These are phyloP conservation scores for Leccinellum rugosiceps DNA, from an alignment of 768 basidiomycete species.

Conservation along the genomic window DNA sequence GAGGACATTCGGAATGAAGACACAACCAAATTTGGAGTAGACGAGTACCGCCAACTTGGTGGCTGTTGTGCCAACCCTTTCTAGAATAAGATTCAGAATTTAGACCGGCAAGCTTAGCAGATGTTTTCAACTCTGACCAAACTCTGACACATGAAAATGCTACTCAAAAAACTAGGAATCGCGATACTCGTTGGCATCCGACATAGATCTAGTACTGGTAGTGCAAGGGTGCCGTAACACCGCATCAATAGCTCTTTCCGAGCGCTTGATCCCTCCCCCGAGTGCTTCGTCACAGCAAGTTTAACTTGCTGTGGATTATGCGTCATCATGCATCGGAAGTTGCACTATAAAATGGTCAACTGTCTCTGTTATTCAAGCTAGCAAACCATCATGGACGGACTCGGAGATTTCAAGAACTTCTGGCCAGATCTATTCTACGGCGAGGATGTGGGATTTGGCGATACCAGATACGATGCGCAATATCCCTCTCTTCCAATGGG, in stretches of 20 bases:
- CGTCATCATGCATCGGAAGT: not conserved
- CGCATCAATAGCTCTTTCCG: not conserved
- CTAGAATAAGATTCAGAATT: too few relatives aligned
- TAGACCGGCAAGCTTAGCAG: too few relatives aligned
- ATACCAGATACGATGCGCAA: not conserved
- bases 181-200: conserved; percentile 18
- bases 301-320: conserved; percentile 19
- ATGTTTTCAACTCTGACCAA: too few relatives aligned
- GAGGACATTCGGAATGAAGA: conserved; percentile 43
- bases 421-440: too few relatives aligned
- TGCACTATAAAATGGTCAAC: conserved; percentile 10
- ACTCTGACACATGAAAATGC: too few relatives aligned
- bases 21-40: conserved; percentile 15
- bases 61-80: too few relatives aligned
- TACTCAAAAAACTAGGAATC: conserved; percentile 8
- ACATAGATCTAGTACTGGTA: not conserved
- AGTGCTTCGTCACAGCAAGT: too few relatives aligned
- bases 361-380: not conserved
- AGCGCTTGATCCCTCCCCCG: too few relatives aligned
- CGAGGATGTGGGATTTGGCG: not conserved
- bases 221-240: conserved; percentile 4
- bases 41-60: too few relatives aligned
- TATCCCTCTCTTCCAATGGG: not conserved
- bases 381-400: conserved; percentile 16
- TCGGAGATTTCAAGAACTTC: not conserved